Evolutionary conservation across 2,329 filamentous ascomycete genomes (phyloP).

Genomic region (Calonectria hongkongensis): DNA sequence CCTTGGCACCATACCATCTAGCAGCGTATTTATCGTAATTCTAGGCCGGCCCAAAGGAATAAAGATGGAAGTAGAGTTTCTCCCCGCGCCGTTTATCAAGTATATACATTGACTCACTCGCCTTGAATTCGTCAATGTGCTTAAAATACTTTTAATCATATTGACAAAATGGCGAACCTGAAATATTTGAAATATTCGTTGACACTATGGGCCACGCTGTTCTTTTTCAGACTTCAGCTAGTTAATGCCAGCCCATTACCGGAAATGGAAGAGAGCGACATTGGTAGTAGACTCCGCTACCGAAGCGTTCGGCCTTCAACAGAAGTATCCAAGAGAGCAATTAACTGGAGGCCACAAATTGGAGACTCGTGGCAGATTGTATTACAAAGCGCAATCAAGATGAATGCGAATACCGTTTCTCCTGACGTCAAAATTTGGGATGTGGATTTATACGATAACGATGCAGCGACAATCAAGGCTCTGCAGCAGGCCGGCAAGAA

Average conservation of each 20-base stretch:
- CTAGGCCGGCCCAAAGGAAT: not conserved
- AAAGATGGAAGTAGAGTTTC: not conserved
- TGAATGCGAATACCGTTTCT: slow-evolving; percentile 60
- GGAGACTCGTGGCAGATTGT: slow-evolving; percentile 78
- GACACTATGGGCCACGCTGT: not conserved
- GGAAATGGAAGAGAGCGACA: not conserved
- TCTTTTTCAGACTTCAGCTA: not conserved
- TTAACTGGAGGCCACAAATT: slow-evolving; percentile 71
- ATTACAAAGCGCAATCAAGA: slow-evolving; percentile 66
- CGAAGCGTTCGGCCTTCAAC: not conserved
- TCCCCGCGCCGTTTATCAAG: not conserved
- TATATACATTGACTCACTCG: not conserved
- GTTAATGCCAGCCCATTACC: not conserved
- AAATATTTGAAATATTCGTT: not conserved
- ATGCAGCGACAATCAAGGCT: slow-evolving; percentile 66
- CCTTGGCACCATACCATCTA: not conserved
- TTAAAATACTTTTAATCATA: not conserved
- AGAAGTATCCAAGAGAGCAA: not conserved
- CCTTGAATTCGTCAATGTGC: not conserved
- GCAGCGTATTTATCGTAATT: not conserved
- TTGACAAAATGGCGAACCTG: not conserved
- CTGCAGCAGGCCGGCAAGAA: slow-evolving; percentile 75
- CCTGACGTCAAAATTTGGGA: slow-evolving; percentile 71
- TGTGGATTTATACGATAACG: slow-evolving; percentile 74
- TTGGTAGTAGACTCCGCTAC: not conserved